Evolutionary conservation across 176 grass and related monocot species (phyloP), one percentile per base, ranked within the genome.

Genomic region (Ampelocalamus luodianensis): DNA sequence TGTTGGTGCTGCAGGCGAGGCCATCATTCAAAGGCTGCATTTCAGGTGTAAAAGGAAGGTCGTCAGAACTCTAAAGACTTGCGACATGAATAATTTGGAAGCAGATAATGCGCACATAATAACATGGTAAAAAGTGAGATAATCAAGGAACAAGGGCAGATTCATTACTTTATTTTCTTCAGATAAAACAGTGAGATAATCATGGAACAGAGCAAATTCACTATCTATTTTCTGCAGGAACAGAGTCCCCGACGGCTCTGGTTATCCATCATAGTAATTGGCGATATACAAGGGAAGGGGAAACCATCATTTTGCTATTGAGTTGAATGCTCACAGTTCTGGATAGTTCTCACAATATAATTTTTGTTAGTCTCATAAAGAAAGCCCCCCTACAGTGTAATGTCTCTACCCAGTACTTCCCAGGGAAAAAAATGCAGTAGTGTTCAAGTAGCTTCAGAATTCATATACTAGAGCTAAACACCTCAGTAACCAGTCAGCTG

Each of bases 21-120:
- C 95, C 91, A 95, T 95, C 72, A 72, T 77, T 79, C 56, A 29
- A 72, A 70, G 58, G n/a, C 90, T 80, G 87, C 67, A 87, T 87
- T 82, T 84, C 17, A 78, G 43, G 43, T 45, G 1, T 51, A 82
- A 17, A 89, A 89, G 15, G 27, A 74, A 77, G 42, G 24, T 26
- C 29, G 43, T 90, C 32, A 80, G 34, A 75, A 67, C 38, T 71
- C 38, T 65, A 17, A n/a, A 78, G 39, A 55, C 3, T 75, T 18
- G 4, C 10, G 48, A 72, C 12, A 54, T 55, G 24, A 68, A 43
- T 4, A 79, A 60, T 5, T 51, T 72, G 17, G 40, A 55, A 66
- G 20, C 22, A 39, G 8, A 42, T 27, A 70, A 16, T 81, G 13
- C 34, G 40, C 49, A 87, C 24, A 17, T 15, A n/a, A 38, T 15